A percentile compares a stretch with the other conserved stretches of the same genome.
Conservation (phyloP, 1,139 yeast genomes). For the Hansenula lynferdii region DNA sequence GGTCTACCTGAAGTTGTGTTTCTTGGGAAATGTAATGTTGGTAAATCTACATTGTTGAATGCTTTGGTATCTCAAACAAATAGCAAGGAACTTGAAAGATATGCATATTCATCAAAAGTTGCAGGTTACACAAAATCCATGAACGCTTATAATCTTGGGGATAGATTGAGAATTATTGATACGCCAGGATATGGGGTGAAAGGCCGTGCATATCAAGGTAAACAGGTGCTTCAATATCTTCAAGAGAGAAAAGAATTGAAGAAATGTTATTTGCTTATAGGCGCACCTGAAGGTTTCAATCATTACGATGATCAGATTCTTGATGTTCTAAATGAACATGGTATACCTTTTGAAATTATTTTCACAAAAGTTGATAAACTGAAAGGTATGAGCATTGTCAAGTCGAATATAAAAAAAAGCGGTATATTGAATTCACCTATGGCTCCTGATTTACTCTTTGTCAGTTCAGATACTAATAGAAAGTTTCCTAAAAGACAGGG, state of each 20-base stretch:
- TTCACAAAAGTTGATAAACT: conserved; percentile 72
- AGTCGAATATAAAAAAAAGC: conserved; percentile 23
- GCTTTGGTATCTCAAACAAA: conserved; percentile 37
- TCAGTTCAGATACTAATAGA: conserved; percentile 30
- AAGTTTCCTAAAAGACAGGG: conserved; percentile 32
- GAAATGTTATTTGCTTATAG: conserved; percentile 57
- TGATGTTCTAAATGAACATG: conserved; percentile 43
- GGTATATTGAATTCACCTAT: conserved; percentile 23
- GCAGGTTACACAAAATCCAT: conserved; percentile 79
- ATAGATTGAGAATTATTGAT: conserved; percentile 62
- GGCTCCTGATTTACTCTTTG: conserved; percentile 34
- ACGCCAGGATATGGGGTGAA: conserved; percentile 83
- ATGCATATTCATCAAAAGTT: conserved; percentile 51
- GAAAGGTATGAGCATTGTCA: conserved; percentile 19
- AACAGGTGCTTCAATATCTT: conserved; percentile 59
- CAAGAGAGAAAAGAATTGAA: conserved; percentile 45
- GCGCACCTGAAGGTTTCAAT: conserved; percentile 51
- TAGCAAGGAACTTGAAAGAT: conserved; percentile 27
- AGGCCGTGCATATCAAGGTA: conserved; percentile 62
- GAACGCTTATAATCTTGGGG: conserved; percentile 66
- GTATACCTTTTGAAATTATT: conserved; percentile 67
- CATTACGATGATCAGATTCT: conserved; percentile 52
- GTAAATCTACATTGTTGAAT: conserved; percentile 75
- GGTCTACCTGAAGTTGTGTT: conserved; percentile 65
- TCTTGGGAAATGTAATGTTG: conserved; percentile 79